A percentile compares a stretch with the other conserved stretches of the same genome.
Evolutionary conservation across 441 rosid species (phyloP).

Genomic region (Brassica hybrid): DNA sequence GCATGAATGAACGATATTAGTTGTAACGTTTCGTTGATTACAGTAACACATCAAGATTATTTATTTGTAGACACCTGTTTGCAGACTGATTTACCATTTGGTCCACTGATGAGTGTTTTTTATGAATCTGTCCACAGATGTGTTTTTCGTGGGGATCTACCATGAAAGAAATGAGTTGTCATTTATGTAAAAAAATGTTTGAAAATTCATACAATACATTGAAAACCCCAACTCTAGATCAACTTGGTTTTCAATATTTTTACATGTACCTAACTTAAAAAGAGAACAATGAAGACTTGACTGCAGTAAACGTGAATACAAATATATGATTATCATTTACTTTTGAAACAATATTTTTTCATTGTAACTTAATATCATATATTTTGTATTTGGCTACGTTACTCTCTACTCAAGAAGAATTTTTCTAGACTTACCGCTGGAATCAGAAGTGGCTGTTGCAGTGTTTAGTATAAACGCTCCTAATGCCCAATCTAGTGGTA

Average conservation of each 20-base stretch:
- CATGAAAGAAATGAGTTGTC: neutral
- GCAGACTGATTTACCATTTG: neutral
- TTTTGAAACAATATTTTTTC: neutral
- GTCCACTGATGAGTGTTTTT: neutral
- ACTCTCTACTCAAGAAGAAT: slow-evolving; percentile 13
- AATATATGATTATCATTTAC: neutral
- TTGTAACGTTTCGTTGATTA: neutral
- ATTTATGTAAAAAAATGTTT: neutral
- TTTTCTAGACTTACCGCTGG: slow-evolving; percentile 34
- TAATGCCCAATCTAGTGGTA: slow-evolving; percentile 89
- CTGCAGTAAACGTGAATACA: neutral
- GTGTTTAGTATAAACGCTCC: slow-evolving; percentile 84
- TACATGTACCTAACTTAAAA: neutral
- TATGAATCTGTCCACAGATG: neutral
- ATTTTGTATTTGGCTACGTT: neutral
- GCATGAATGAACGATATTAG: slow-evolving; percentile 1
- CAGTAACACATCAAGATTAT: neutral
- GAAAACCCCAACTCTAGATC: neutral
- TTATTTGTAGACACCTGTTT: neutral
- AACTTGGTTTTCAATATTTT: neutral
- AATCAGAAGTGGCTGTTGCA: slow-evolving; percentile 27
- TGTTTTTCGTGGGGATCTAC: neutral
- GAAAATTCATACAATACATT: neutral
- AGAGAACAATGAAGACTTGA: slow-evolving; percentile 23
- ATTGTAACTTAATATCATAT: neutral